A percentile compares a stretch with the other conserved stretches of the same genome.
Conservation (phyloP, 2,329 filamentous ascomycete species). For the Cordyceps militaris region DNA sequence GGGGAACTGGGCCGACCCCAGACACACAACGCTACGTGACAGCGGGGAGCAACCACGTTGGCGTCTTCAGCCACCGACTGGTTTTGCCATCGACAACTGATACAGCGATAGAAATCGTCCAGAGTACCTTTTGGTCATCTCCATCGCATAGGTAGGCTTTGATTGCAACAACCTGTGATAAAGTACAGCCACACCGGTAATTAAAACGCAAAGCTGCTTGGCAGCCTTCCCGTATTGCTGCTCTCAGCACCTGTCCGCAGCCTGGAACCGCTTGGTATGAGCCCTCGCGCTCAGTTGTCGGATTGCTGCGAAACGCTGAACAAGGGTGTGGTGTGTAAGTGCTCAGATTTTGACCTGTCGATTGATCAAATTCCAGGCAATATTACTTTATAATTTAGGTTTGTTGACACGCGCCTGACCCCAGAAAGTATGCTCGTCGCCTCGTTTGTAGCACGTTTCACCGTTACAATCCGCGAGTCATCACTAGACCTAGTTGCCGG, state of each 20-base stretch:
- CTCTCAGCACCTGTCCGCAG: neutral
- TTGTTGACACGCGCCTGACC: neutral
- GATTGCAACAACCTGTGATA: neutral
- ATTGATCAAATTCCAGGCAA: neutral
- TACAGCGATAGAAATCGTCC: neutral
- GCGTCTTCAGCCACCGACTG: neutral
- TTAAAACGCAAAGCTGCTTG: neutral
- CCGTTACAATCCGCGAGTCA: neutral
- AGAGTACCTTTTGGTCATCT: neutral
- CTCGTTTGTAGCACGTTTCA: neutral
- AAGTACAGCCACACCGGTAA: neutral
- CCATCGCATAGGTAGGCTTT: neutral
- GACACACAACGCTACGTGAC: slow-evolving; percentile 11
- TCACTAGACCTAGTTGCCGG: neutral
- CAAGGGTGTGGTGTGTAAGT: neutral
- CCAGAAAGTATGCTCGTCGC: neutral
- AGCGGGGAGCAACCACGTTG: slow-evolving; percentile 10
- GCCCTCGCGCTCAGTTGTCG: too few species aligned
- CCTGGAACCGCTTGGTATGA: too few species aligned
- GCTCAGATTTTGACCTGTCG: neutral
- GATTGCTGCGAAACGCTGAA: neutral
- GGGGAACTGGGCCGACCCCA: neutral
- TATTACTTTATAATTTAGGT: neutral
- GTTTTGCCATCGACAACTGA: neutral
- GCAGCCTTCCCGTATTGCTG: neutral